Base-by-base conservation (phyloP, 257 asterid species). In the Anisodus acutangulus region DNA sequence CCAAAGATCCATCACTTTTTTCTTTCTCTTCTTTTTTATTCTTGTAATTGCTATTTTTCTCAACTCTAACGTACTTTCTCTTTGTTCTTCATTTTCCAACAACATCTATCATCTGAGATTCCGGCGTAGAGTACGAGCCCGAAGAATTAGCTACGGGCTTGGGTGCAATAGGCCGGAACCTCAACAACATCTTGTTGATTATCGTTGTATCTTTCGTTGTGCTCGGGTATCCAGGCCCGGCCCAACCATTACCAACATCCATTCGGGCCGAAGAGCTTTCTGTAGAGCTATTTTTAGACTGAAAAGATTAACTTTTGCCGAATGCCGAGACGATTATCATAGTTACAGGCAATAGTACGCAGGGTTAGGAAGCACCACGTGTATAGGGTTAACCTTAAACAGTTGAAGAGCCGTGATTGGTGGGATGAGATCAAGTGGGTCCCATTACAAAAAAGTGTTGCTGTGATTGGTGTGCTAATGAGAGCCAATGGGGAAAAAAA, bases 61-160 rank as follows among this genome's bases (percentile, higher is more conserved):
- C 87, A 82, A 76, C 91, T 88, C 91, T 76, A 15, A 90, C 92
- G 89, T 88, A 88, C 90, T 87, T 90, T 80, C 92, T 85, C 91
- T 90, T 90, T 0, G 88, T 51, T 53, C 89, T 85, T 43, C 80
- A 57, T 19, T 82, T 83, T 3, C 72, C 66, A n/a, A 70, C 79
- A 0, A 26, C 41, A 3, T 43, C 83, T 15, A 57, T 9, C 26
- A 55, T 51, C 72, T 49, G 37, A 6, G n/a, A 63, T 9, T 54
- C 78, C 10, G 74, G 35, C 6, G 59, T 13, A 3, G 84, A 51
- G 26, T 22, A 22, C 26, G 26, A 22, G 11, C 15, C 76, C 2
- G 91, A 82, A 47, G 86, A 85, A 8, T 54, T 86, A 43, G 86
- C n/a, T 16, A 62, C 67, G 63, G 92, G 92, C 81, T 88, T 90